Conservation (phyloP, 176 grass and related monocot species). For the Eragrostis nindensis region DNA sequence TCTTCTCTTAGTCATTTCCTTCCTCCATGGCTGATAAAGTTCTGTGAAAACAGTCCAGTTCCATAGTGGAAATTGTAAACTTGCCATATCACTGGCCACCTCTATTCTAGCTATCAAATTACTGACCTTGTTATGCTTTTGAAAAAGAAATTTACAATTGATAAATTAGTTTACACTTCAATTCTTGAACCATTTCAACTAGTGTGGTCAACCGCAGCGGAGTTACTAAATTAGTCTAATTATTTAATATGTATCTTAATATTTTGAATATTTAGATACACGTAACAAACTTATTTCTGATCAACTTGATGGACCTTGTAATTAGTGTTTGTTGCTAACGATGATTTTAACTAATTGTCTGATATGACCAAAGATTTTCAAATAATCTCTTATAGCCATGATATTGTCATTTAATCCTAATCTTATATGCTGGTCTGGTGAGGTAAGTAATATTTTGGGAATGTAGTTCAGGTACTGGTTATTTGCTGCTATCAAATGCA, state of each 20-base stretch:
- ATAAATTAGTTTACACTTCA: not conserved
- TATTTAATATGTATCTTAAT: slow-evolving; percentile 15
- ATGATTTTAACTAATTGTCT: not conserved
- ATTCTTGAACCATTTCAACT: not conserved
- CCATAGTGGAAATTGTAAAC: not conserved
- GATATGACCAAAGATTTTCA: not conserved
- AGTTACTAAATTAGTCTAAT: slow-evolving; percentile 3
- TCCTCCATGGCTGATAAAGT: not conserved
- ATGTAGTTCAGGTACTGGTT: slow-evolving; percentile 82
- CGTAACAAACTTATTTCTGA: slow-evolving; percentile 14
- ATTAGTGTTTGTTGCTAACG: not conserved
- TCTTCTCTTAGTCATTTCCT: not conserved
- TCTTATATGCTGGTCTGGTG: slow-evolving; percentile 29
- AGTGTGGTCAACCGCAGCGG: not conserved
- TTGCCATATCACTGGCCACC: not conserved
- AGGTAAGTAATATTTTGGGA: slow-evolving; percentile 42
- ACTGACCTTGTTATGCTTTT: not conserved
- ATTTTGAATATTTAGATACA: slow-evolving; percentile 12
- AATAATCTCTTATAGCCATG: slow-evolving; percentile 11
- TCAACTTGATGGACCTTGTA: slow-evolving; percentile 2
- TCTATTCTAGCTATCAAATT: not conserved
- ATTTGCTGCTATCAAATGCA: slow-evolving; percentile 82
- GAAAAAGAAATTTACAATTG: not conserved
- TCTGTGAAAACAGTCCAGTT: not conserved
- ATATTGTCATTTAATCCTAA: slow-evolving; percentile 10